Evolutionary conservation across 345 rosid genomes (phyloP).

Genomic region (Brassica juncea): DNA sequence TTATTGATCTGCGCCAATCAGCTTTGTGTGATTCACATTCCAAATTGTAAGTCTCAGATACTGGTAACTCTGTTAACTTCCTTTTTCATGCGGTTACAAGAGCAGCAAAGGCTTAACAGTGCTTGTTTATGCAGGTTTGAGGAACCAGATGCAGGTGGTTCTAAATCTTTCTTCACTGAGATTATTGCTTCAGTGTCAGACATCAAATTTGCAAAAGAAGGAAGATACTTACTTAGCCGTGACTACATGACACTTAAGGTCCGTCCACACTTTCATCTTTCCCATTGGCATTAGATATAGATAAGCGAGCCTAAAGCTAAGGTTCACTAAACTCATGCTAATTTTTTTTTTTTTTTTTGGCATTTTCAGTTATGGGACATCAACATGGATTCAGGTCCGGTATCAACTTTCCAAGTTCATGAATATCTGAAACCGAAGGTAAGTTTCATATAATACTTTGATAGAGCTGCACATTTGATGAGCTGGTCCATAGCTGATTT

Average conservation of each 20-base stretch:
- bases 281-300: background rate
- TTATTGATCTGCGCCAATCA: slow-evolving; percentile 96
- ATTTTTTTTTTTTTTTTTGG: slow-evolving; percentile 18
- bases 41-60: slow-evolving; percentile 66
- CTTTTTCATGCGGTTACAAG: background rate
- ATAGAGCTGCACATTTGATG: slow-evolving; percentile 29
- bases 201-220: slow-evolving; percentile 84
- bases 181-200: slow-evolving; percentile 98
- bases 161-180: slow-evolving; percentile 91
- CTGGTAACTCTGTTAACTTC: background rate
- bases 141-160: slow-evolving; percentile 73
- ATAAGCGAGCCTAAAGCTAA: background rate
- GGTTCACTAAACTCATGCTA: slow-evolving; percentile 7
- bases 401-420: slow-evolving; percentile 91
- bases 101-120: slow-evolving; percentile 12
- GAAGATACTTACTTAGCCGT: slow-evolving; percentile 87
- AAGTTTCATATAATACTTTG: slow-evolving; percentile 25
- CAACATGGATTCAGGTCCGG: slow-evolving; percentile 98
- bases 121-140: slow-evolving; percentile 62
- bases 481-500: slow-evolving; percentile 19
- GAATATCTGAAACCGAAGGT: slow-evolving; percentile 93
- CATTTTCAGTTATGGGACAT: slow-evolving; percentile 80
- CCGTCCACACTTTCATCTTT: slow-evolving; percentile 37
- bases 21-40: slow-evolving; percentile 96
- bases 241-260: slow-evolving; percentile 99